Base-by-base conservation (phyloP, 257 asterid genomes). In the Solanum ossicruentum region DNA sequence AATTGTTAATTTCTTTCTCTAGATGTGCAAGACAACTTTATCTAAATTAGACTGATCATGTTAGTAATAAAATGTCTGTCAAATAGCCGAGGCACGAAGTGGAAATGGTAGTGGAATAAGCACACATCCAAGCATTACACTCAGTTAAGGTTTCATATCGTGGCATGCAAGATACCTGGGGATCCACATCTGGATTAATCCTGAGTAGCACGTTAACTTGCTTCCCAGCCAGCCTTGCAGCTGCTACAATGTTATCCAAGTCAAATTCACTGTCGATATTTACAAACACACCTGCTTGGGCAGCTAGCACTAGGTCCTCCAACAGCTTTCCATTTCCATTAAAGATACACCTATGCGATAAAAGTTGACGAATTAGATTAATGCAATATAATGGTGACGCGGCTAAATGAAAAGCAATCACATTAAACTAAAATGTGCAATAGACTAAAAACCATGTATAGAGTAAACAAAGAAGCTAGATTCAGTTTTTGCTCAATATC, bases 181-280 rank as follows among this genome's bases (percentile, higher is more conserved):
- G 99, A 88, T 96, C 99, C 86, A 95, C 99, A 73, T 96, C 97
- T 1, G 99, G 99, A 90, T 96, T 96, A 85, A 96, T 96, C 18
- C 98, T 94, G 56, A 96, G 87, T 28, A 96, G 90, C 87, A 95
- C 98, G 45, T 96, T 93, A 83, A 93, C 97, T 88, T 89, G 89
- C 90, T 95, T 96, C 85, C 97, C 97, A 20, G 97, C 88, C 86
- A 96, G 86, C 88, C 93, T 93, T 75, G 98, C 92, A 41, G 99
- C 98, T 2, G 90, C 87, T 20, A 93, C 93, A 61, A 95, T 96
- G 90, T 96, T 96, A 47, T 95, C 98, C 91, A 96, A 89, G 88
- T 96, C 99, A 87, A 96, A 96, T 80, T 95, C 99, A 54, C 98
- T 96, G 81, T 96, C 98, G 47, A 96, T 89, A 89, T 96, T 96